A percentile compares a stretch with the other conserved stretches of the same genome.
These are phyloP conservation scores for Aegilops bicornis DNA, from an alignment of 176 grass and related monocot species.

Conservation along the genomic window DNA sequence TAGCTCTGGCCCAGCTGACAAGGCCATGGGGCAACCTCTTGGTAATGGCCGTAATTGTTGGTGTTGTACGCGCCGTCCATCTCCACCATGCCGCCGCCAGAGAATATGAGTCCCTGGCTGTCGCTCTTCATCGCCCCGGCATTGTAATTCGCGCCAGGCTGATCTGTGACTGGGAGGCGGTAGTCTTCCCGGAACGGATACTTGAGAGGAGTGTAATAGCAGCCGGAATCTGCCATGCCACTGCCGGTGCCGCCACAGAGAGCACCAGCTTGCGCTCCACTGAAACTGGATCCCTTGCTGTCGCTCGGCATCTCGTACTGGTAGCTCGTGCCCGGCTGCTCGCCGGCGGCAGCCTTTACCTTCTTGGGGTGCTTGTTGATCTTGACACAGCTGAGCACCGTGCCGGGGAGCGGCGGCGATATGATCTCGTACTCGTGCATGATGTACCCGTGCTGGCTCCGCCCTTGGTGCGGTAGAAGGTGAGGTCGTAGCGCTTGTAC, in stretches of 20 bases:
- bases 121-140: neutral
- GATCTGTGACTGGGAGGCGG: neutral
- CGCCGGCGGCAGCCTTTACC: neutral
- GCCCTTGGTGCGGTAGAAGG: neutral
- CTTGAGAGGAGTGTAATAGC: neutral
- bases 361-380: neutral
- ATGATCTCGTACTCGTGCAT: constrained; percentile 25
- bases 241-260: neutral
- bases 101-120: neutral
- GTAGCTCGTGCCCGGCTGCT: neutral
- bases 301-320: neutral
- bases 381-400: constrained; percentile 11
- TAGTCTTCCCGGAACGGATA: too few species aligned
- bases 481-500: neutral
- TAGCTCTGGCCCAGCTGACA: neutral
- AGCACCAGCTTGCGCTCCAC: neutral
- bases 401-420: neutral
- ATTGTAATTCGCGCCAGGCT: neutral
- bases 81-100: neutral
- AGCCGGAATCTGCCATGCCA: neutral
- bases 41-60: neutral
- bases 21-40: neutral
- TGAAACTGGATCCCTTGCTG: neutral
- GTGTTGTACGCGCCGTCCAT: neutral
- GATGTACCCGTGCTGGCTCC: neutral